Evolutionary conservation across 192 early-diverging fungal genomes (phyloP).

Genomic region (Backusella liffmaniae): DNA sequence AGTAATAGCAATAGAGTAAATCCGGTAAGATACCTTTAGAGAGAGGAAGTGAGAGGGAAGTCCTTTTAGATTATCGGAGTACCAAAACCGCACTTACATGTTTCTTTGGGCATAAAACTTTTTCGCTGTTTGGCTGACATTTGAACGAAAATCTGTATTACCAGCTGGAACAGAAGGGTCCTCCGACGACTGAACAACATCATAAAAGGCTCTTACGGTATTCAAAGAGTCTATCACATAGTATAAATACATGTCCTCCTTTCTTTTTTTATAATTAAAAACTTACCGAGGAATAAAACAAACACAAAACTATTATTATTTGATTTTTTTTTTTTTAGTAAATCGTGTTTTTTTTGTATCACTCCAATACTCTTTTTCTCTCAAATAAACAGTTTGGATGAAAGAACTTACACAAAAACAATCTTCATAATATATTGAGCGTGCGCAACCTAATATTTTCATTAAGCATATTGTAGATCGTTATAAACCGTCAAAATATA

Average conservation of each 20-base stretch:
- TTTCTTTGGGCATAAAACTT: slow-evolving; percentile 61
- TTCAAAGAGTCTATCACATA: slow-evolving; percentile 47
- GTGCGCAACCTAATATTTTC: slow-evolving; percentile 22
- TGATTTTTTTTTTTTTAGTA: neutral
- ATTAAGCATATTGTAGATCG: neutral
- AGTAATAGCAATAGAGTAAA: slow-evolving; percentile 55
- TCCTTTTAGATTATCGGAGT: neutral
- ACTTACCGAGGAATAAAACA: slow-evolving; percentile 53
- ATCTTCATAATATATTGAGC: slow-evolving; percentile 46
- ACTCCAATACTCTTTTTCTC: neutral
- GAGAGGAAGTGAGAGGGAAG: neutral
- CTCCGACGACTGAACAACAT: slow-evolving; percentile 10
- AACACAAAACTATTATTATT: slow-evolving; percentile 44
- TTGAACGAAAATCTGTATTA: slow-evolving; percentile 34
- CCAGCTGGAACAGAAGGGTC: slow-evolving; percentile 11
- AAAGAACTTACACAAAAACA: slow-evolving; percentile 46
- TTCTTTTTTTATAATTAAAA: neutral
- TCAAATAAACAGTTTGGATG: neutral
- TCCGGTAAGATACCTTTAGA: slow-evolving; percentile 53
- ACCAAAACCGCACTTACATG: slow-evolving; percentile 34
- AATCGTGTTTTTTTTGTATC: neutral
- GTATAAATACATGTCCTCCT: neutral
- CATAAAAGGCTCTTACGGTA: slow-evolving; percentile 35
- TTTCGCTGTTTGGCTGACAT: slow-evolving; percentile 37
- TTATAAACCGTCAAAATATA: neutral